Evolutionary conservation across 2,329 filamentous ascomycete genomes (phyloP), one percentile per base, ranked within the genome.

Genomic region (Nigrospora osmanthi): DNA sequence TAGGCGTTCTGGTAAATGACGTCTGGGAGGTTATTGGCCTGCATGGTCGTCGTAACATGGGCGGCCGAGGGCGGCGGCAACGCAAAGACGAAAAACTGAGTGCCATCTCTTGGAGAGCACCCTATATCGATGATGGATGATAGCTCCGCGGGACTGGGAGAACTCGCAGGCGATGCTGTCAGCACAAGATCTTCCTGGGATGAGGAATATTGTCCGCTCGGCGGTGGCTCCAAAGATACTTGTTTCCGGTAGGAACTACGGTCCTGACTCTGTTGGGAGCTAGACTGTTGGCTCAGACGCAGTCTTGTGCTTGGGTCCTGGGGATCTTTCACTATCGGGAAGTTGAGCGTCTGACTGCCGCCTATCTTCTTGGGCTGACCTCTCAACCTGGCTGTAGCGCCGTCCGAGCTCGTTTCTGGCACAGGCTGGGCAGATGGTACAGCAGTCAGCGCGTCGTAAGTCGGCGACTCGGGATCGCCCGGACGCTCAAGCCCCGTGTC

Each of bases 1-100:
- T 84, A 90, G 1, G 90, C 83, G 58, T 89, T 83, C 61, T 89
- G 87, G 51, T 95, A 94, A 40, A 96, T 76, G 13, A 86, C 75
- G 47, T 83, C 72, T 0, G 86, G 85, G 10, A 81, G 65, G 12
- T 73, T 73, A 46, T 72, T 64, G n/a, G 70, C 60, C 52, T 72
- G 63, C 60, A 89, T 73, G 1, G 80, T 84, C 2, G 68, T 66
- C 3, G 67, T 58, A 1, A 89, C 68, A 53, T 71, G 74, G 23
- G 50, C 49, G 2, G 45, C 46, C 11, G 61, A 56, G 1, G 69
- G 69, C 13, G 69, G 62, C 9, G 52, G 37, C 15, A 49, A 51
- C n/a, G 52, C 48, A 17, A 67, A 48, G 9, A 63, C 41, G 33
- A 62, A 60, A 46, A 65, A 66, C 3, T 49, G 45, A 7, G 58